Evolutionary conservation across 164 flowering plant species (phyloP).

Genomic region (Stephania cephalantha): DNA sequence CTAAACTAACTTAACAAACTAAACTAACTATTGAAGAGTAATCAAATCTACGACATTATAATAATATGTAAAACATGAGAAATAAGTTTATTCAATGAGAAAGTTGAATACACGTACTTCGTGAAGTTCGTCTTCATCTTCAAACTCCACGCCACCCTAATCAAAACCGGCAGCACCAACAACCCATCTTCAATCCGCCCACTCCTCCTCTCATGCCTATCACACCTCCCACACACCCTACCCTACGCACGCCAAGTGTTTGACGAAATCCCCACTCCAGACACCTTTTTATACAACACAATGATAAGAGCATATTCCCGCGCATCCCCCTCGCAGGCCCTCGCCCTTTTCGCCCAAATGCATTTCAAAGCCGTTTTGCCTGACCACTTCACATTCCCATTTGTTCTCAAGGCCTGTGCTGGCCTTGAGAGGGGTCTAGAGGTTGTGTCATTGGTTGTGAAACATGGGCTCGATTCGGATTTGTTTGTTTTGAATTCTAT

Average conservation of each 20-base stretch:
- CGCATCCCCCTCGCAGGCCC: slow-evolving; percentile 10
- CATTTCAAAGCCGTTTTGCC: slow-evolving; percentile 9
- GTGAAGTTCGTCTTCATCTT: no score
- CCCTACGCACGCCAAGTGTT: slow-evolving; percentile 16
- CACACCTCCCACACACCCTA: slow-evolving; percentile 6
- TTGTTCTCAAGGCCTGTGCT: slow-evolving; percentile 36
- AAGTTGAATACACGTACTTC: no score
- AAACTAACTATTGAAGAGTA: no score
- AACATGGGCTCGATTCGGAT: slow-evolving; percentile 30
- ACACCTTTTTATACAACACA: slow-evolving; percentile 20
- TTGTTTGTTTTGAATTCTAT: slow-evolving; percentile 34
- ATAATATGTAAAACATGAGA: no score
- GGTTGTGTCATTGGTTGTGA: slow-evolving; percentile 25
- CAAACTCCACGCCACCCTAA: slow-evolving; percentile 17
- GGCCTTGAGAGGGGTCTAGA: slow-evolving; percentile 25
- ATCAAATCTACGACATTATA: no score
- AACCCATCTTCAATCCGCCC: slow-evolving; percentile 10
- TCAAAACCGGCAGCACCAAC: slow-evolving; percentile 13
- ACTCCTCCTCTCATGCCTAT: slow-evolving; percentile 11
- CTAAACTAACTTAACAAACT: no score
- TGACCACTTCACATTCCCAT: slow-evolving; percentile 36
- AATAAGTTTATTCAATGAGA: no score
- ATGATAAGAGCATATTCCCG: slow-evolving; percentile 16
- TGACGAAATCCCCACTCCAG: slow-evolving; percentile 12
- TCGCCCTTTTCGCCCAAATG: slow-evolving; percentile 16